Evolutionary conservation across 2,329 filamentous ascomycete species (phyloP).

Genomic region (Scedosporium minutisporum): DNA sequence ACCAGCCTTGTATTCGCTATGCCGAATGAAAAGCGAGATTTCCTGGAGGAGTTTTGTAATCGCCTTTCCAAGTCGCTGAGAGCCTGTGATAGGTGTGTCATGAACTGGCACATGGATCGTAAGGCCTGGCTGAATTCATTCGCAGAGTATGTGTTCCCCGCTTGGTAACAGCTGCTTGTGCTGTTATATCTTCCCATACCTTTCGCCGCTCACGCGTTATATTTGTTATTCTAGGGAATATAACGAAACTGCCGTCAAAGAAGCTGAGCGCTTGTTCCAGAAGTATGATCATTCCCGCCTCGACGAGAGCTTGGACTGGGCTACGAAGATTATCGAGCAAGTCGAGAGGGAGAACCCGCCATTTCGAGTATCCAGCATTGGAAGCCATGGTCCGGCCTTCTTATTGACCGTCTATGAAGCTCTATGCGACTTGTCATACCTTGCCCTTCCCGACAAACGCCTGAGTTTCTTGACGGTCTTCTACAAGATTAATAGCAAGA

Average conservation of each 20-base stretch:
- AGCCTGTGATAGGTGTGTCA: conserved; percentile 60
- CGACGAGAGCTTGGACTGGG: conserved; percentile 46
- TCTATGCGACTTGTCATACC: conserved; percentile 72
- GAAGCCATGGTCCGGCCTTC: conserved; percentile 42
- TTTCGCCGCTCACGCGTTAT: neutral
- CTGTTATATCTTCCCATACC: neutral
- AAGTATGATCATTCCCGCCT: conserved; percentile 53
- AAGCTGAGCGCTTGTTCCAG: conserved; percentile 48
- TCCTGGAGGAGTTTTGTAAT: conserved; percentile 49
- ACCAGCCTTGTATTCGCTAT: conserved; percentile 63
- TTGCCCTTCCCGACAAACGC: conserved; percentile 45
- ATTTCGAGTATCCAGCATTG: conserved; percentile 38
- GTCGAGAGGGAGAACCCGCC: conserved; percentile 35
- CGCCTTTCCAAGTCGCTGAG: conserved; percentile 50
- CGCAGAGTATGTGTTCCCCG: conserved; percentile 38
- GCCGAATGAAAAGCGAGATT: conserved; percentile 48
- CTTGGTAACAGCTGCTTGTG: neutral
- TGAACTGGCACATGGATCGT: conserved; percentile 64
- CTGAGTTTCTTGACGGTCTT: conserved; percentile 74
- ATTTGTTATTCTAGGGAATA: conserved; percentile 22
- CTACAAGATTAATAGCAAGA: conserved; percentile 64
- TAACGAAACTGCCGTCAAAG: conserved; percentile 39
- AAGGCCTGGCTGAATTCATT: conserved; percentile 52
- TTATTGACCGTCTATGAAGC: conserved; percentile 81
- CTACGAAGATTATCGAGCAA: conserved; percentile 43